A percentile compares a stretch with the other conserved stretches of the same genome.
These are phyloP conservation scores for Malassezia slooffiae DNA, from an alignment of 1,284 basidiomycete species.

Conservation along the genomic window DNA sequence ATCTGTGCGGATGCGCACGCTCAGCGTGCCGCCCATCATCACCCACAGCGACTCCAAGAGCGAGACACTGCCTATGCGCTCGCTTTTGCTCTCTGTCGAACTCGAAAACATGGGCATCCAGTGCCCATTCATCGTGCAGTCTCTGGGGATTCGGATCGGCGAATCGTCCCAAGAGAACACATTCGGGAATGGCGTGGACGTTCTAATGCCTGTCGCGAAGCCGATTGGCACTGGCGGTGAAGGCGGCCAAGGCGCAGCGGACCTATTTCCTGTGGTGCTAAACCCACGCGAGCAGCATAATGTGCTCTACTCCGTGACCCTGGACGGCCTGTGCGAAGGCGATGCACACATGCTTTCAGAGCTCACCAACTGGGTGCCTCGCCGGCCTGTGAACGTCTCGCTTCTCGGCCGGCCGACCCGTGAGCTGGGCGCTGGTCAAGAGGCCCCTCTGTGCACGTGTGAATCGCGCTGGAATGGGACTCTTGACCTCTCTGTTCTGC, in stretches of 20 bases:
- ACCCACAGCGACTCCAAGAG: background rate
- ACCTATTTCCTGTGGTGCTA: background rate
- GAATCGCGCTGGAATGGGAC: conserved; percentile 6
- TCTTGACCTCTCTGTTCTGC: conserved; percentile 1
- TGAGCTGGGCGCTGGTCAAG: too few species aligned
- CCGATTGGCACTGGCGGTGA: too few species aligned
- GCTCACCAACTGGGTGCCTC: too few species aligned
- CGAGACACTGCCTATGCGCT: background rate
- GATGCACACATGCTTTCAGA: too few species aligned
- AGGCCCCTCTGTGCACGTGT: too few species aligned
- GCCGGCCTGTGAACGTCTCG: too few species aligned
- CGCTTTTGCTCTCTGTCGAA: conserved; percentile 24
- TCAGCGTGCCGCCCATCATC: background rate
- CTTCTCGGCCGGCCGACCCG: too few species aligned
- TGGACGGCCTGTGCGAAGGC: background rate
- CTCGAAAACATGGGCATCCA: conserved; percentile 17
- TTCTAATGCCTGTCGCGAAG: too few species aligned
- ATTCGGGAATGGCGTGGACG: too few species aligned
- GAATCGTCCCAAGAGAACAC: background rate
- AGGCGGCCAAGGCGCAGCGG: background rate
- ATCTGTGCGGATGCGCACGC: conserved; percentile 25
- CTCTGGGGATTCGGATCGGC: background rate
- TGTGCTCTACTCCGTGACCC: conserved; percentile 8
- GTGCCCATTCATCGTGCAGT: background rate
- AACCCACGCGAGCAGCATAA: conserved; percentile 2